Evolutionary conservation across 305 asterid genomes (phyloP), one percentile per base, ranked within the genome.

Genomic region (Fraxinus nigra): DNA sequence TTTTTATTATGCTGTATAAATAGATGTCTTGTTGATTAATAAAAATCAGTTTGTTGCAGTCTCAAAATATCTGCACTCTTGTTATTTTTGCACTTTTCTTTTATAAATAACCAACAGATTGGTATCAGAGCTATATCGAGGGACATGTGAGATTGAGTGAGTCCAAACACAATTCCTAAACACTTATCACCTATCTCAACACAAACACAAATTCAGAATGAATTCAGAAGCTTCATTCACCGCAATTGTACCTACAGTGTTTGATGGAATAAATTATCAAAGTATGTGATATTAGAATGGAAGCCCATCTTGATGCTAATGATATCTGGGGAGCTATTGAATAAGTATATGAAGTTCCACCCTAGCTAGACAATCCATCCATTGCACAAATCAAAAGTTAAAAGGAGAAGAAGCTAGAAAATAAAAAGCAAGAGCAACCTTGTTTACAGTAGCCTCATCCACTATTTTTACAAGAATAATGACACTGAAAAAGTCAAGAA

Each of bases 351-450:
- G 72, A 69, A 22, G 18, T 69, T 28, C 32, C 20, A 22, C 32
- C 18, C 1, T 30, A 70, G 2, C 82, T 72, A 7, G 3, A 20
- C 7, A 70, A 79, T 70, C 82, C 78, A 14, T 26, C 78, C 0
- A 4, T 70, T 11, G 28, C 78, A 0, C 72, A 79, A 2, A 70
- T 69, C 0, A 70, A 26, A 28, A 7, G 1, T 7, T 54, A 70
- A 1, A 79, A 76, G 38, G 79, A 80, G 7, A 82, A 10, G 8
- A 82, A 40, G 38, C 7, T 6, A 82, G 30, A 11, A 82, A 78
- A 70, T 46, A 75, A 16, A 82, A 78, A 18, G 82, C 46, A 0
- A 82, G 35, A 22, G 74, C 67, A 1, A 3, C 78, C 24, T n/a
- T 77, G 2, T 70, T 37, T 72, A 24, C 48, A 1, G 46, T 7